phyloP scores from a whole-genome alignment of 768 basidiomycete species.

The Auricularia auricula-judae region DNA sequence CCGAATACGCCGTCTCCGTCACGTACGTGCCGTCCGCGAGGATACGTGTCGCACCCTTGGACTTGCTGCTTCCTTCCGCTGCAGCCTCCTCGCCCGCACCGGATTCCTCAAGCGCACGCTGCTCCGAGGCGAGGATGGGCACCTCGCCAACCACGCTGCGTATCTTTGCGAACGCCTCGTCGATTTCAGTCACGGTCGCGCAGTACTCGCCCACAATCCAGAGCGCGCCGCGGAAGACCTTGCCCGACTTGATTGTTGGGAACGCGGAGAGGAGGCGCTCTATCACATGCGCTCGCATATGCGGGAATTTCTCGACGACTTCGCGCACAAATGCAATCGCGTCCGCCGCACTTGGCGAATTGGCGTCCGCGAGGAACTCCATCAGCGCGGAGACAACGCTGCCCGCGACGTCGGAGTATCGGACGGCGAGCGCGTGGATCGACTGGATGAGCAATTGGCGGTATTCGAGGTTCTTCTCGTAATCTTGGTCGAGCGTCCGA shows the following conservation, averaged over 20 bases:
- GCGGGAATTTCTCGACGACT: slow-evolving; percentile 95
- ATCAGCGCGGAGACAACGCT: slow-evolving; percentile 88
- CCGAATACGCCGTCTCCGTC: slow-evolving; percentile 82
- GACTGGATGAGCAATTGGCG: slow-evolving; percentile 93
- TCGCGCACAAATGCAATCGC: slow-evolving; percentile 86
- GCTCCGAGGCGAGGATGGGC: slow-evolving; percentile 91
- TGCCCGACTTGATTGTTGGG: slow-evolving; percentile 84
- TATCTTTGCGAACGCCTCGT: slow-evolving; percentile 62
- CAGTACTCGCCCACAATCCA: slow-evolving; percentile 99
- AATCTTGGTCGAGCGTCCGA: slow-evolving; percentile 82
- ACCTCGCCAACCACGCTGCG: slow-evolving; percentile 88
- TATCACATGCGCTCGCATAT: slow-evolving; percentile 68
- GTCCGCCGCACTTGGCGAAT: slow-evolving; percentile 89
- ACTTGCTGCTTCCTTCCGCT: slow-evolving; percentile 37
- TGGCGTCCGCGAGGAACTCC: slow-evolving; percentile 91
- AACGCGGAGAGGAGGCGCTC: slow-evolving; percentile 77
- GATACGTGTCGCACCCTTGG: slow-evolving; percentile 56
- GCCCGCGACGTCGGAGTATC: slow-evolving; percentile 85
- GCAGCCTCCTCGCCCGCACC: slow-evolving; percentile 37
- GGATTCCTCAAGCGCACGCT: slow-evolving; percentile 66
- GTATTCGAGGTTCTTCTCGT: slow-evolving; percentile 95
- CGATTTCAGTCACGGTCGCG: slow-evolving; percentile 51
- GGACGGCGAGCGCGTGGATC: slow-evolving; percentile 92
- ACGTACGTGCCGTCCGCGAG: slow-evolving; percentile 97
- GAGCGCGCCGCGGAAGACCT: slow-evolving; percentile 90